These are phyloP conservation scores for Straminergon stramineum DNA, from an alignment of 225 moss, liverwort and hornwort genomes.

Conservation along the genomic window DNA sequence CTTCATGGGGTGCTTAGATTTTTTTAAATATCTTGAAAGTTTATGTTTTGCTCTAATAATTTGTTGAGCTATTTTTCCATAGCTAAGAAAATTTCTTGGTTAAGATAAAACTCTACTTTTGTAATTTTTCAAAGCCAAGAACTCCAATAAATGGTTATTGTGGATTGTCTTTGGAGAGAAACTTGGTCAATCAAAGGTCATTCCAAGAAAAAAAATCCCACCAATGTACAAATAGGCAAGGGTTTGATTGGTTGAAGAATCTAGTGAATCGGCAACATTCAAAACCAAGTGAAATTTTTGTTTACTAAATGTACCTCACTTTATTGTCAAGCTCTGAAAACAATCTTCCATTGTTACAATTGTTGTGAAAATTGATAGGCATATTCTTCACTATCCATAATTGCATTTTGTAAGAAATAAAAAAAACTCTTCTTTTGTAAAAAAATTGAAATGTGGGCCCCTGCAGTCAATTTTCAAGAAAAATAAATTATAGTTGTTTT, in stretches of 20 bases:
- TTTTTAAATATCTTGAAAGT: not conserved
- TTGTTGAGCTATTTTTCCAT: not conserved
- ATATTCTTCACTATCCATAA: not conserved
- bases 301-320: no score
- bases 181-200: not conserved
- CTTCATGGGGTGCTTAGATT: accelerated
- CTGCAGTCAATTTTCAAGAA: accelerated
- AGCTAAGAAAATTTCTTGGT: not conserved
- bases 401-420: not conserved
- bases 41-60: not conserved
- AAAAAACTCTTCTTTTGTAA: not conserved
- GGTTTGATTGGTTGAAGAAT: not conserved
- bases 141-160: not conserved
- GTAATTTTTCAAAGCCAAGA: not conserved
- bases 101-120: accelerated
- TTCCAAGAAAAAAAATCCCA: not conserved
- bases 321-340: no score
- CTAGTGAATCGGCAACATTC: no score
- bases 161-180: not conserved
- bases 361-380: not conserved
- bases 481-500: not conserved
- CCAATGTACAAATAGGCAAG: not conserved
- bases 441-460: not conserved
- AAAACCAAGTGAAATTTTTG: no score
- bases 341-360: no score